These are phyloP conservation scores for Tetramitus jugosus DNA, from an alignment of 208 protist species.

Conservation along the genomic window DNA sequence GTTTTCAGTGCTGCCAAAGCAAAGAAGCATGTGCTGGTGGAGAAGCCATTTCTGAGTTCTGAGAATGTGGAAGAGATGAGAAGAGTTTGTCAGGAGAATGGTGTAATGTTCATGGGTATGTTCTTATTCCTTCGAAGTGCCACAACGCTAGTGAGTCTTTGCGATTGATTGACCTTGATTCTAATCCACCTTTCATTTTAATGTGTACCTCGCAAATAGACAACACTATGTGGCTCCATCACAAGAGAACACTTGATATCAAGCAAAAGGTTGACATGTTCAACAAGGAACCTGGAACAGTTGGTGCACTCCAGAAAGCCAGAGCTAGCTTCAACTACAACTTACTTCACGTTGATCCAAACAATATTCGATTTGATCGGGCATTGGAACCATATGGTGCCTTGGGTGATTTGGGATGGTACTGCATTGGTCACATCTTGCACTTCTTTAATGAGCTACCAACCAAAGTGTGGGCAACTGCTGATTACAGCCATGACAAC, in stretches of 20 bases:
- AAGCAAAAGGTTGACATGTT: neutral
- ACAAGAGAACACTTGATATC: constrained; percentile 4
- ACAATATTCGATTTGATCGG: neutral
- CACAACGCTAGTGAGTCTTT: too few relatives aligned
- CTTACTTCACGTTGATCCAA: neutral
- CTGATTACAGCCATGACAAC: neutral
- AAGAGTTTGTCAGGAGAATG: constrained; percentile 2
- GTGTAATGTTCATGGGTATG: constrained; percentile 18
- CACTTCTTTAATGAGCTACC: constrained; percentile 5
- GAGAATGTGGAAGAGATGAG: neutral
- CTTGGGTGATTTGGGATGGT: constrained; percentile 17
- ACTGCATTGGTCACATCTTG: neutral
- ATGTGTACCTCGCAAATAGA: too few relatives aligned
- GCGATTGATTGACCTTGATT: too few relatives aligned
- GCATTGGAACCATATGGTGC: neutral
- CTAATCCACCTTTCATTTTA: too few relatives aligned
- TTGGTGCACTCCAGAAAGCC: neutral
- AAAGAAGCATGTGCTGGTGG: constrained; percentile 25
- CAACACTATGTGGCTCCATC: constrained; percentile 8
- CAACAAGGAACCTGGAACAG: neutral
- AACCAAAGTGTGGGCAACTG: neutral
- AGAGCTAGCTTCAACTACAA: neutral
- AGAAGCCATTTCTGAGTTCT: constrained; percentile 1
- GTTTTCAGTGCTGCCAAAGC: neutral
- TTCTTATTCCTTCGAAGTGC: too few relatives aligned